Evolutionary conservation across 2,329 filamentous ascomycete species (phyloP).

Genomic region (Colletotrichum sp.): DNA sequence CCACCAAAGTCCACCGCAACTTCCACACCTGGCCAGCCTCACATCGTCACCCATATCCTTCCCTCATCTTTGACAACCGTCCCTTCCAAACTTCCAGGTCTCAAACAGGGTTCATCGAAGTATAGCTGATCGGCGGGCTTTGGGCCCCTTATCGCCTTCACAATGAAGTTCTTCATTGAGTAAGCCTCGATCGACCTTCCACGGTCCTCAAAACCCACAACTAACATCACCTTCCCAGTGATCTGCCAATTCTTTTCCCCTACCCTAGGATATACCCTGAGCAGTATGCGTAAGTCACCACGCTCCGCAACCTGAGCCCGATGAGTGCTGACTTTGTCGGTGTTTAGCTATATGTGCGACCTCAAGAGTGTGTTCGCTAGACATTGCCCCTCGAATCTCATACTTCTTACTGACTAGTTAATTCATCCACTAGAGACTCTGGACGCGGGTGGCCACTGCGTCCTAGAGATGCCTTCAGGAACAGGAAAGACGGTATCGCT

Average conservation of each 20-base stretch:
- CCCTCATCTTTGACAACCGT: neutral
- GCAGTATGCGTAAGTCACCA: constrained; percentile 56
- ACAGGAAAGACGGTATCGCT: constrained; percentile 98
- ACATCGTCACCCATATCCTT: neutral
- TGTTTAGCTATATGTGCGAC: constrained; percentile 59
- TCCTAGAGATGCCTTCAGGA: constrained; percentile 98
- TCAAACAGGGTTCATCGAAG: neutral
- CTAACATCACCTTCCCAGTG: constrained; percentile 38
- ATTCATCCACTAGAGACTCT: constrained; percentile 66
- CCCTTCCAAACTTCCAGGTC: neutral
- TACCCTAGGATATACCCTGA: constrained; percentile 66
- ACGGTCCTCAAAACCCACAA: neutral
- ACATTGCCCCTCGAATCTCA: neutral
- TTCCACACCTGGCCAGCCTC: neutral
- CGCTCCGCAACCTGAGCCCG: neutral
- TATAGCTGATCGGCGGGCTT: neutral
- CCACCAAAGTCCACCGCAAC: neutral
- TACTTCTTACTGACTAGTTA: neutral
- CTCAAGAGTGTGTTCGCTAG: constrained; percentile 50
- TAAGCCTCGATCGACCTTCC: neutral
- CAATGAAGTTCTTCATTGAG: constrained; percentile 24
- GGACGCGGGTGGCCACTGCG: constrained; percentile 92
- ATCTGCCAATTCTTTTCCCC: constrained; percentile 62
- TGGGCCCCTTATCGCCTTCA: neutral
- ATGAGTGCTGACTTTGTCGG: neutral